These are phyloP conservation scores for Solanum hybrid DNA, from an alignment of 305 asterid species.

Conservation along the genomic window DNA sequence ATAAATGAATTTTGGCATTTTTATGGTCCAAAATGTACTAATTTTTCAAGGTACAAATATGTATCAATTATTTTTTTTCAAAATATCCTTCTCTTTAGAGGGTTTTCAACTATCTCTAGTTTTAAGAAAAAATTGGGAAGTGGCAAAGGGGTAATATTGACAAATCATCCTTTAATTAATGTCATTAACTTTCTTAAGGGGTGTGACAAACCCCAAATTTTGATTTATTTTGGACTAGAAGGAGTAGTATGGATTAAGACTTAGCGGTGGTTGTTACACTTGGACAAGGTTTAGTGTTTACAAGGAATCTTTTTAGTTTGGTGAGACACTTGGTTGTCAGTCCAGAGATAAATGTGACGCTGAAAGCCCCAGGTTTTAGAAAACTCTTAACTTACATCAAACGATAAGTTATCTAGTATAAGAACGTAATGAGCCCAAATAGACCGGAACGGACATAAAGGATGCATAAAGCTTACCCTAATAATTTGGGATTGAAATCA, in stretches of 20 bases:
- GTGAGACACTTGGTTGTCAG: background rate
- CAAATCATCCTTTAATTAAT: background rate
- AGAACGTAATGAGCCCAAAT: background rate
- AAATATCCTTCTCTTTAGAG: background rate
- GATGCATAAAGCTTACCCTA: background rate
- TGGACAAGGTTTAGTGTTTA: background rate
- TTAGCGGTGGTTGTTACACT: background rate
- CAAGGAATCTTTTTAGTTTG: background rate
- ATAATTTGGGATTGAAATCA: background rate
- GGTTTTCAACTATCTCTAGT: background rate
- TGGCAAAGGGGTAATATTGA: background rate
- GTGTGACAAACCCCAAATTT: background rate
- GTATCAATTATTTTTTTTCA: background rate
- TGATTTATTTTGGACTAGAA: background rate
- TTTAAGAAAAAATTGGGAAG: background rate
- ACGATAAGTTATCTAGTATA: background rate
- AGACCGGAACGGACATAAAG: background rate
- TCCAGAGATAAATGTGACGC: background rate
- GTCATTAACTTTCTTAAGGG: background rate
- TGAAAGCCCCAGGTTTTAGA: background rate
- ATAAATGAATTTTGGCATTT: background rate
- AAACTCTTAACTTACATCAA: background rate
- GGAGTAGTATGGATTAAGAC: background rate
- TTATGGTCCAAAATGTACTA: background rate
- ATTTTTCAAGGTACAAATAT: background rate